Evolutionary conservation across 2,329 filamentous ascomycete genomes (phyloP), one percentile per base, ranked within the genome.

Genomic region (Leptographium galeiforme): DNA sequence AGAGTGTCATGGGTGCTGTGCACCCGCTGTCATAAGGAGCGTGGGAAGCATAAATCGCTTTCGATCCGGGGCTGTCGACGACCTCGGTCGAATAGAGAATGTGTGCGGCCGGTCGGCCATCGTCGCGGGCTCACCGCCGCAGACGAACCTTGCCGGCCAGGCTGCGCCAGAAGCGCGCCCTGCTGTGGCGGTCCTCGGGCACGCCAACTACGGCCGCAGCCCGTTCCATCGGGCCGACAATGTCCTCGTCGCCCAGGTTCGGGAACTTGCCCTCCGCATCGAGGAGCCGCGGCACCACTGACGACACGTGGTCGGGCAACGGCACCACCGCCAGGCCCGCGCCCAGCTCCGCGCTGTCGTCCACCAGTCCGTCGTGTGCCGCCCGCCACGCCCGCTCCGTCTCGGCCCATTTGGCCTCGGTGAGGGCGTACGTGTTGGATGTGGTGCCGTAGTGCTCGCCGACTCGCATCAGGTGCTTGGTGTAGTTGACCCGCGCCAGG

Each of bases 371-470:
- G 39, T 88, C 81, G 63, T 93, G 81, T 53, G 82, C 78, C 39
- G 68, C 67, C 64, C 82, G 81, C 91, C 90, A 96, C 54, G 75
- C 70, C 2, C 73, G 73, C 64, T 95, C 87, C 45, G 87, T 86
- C 60, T 84, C 80, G 32, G 82, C 78, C 91, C 91, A 96, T 67
- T 97, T 97, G 57, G 85, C 79, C 66, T 93, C 84, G 0, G 90
- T 95, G 54, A 93, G 75, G 51, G 77, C 79, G 69, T 90, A 95
- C 53, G 87, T 93, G 66, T 89, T 93, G 52, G 89, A 95, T 0
- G 89, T 95, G 38, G 84, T 76, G 16, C 90, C 89, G 61, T 95
- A 95, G 68, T 96, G 89, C 67, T 95, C 90, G 53, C 87, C 85
- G 0, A 87, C 93, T 55, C 89, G 85, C 12, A 88, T 85, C 19